Evolutionary conservation across 768 basidiomycete genomes (phyloP).

Genomic region (Neoboletus magnificus): DNA sequence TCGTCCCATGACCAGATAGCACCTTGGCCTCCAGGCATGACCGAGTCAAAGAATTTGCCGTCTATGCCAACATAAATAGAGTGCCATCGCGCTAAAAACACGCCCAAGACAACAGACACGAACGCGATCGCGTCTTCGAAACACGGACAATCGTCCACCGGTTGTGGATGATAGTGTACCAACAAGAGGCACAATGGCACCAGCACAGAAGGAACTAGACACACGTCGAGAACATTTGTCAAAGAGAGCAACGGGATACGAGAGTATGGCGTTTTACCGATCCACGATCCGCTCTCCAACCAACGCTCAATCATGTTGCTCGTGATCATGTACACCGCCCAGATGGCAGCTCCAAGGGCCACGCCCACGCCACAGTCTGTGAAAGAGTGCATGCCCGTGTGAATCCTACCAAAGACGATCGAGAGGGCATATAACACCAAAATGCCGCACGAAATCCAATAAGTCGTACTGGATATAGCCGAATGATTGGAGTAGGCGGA

Average conservation of each 20-base stretch:
- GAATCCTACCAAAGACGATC: constrained; percentile 77
- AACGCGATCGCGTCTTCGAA: constrained; percentile 97
- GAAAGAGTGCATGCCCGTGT: constrained; percentile 88
- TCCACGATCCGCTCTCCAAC: constrained; percentile 37
- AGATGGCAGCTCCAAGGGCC: constrained; percentile 62
- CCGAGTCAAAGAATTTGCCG: constrained; percentile 27
- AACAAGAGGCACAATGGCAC: constrained; percentile 64
- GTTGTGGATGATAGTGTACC: constrained; percentile 90
- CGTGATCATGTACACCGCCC: constrained; percentile 42
- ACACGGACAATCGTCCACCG: constrained; percentile 95
- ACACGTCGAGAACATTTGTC: background rate
- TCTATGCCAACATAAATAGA: constrained; percentile 41
- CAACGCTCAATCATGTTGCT: constrained; percentile 42
- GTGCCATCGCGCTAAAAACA: constrained; percentile 65
- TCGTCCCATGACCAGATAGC: constrained; percentile 34
- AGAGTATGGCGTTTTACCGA: constrained; percentile 25
- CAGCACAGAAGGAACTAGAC: constrained; percentile 53
- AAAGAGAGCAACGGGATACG: constrained; percentile 18
- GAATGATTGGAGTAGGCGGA: constrained; percentile 39
- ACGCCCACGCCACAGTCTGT: constrained; percentile 67
- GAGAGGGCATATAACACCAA: constrained; percentile 61
- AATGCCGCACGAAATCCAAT: constrained; percentile 39
- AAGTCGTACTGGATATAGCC: constrained; percentile 46
- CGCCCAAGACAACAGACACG: constrained; percentile 80
- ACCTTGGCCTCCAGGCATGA: constrained; percentile 60